Percentiles rank a stretch among this genome's conserved stretches.
Evolutionary conservation across 495 filamentous ascomycete genomes (phyloP).

Genomic region (Cenococcum geophilum): DNA sequence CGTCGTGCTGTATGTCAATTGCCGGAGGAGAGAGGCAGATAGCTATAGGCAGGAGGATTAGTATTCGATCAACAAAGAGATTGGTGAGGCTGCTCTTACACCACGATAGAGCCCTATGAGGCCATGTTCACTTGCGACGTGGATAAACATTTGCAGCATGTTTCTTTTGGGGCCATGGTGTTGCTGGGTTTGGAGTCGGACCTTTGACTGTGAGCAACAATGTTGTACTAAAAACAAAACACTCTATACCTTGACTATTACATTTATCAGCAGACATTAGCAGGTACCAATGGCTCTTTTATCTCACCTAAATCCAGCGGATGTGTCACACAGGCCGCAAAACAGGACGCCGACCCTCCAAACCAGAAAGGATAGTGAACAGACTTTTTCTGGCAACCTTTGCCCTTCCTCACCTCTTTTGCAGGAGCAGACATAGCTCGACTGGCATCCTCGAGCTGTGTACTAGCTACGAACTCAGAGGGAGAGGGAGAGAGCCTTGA

Average conservation of each 20-base stretch:
- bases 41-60: constrained; percentile 47
- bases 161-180: constrained; percentile 43
- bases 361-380: constrained; percentile 72
- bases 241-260: constrained; percentile 29
- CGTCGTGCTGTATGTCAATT: constrained; percentile 82
- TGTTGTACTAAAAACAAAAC: neutral
- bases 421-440: constrained; percentile 32
- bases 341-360: constrained; percentile 82
- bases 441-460: constrained; percentile 10
- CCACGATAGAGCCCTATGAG: constrained; percentile 75
- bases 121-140: constrained; percentile 63
- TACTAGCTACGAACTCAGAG: neutral
- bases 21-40: constrained; percentile 85
- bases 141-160: constrained; percentile 75
- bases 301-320: constrained; percentile 72
- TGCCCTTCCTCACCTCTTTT: constrained; percentile 34
- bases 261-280: constrained; percentile 6
- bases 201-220: constrained; percentile 43
- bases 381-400: constrained; percentile 29
- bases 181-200: constrained; percentile 72
- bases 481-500: no score
- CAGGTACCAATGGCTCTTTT: constrained; percentile 7
- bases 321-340: constrained; percentile 85
- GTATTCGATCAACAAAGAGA: neutral
- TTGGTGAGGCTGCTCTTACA: constrained; percentile 38